Evolutionary conservation across 768 basidiomycete genomes (phyloP).

Genomic region (Leucosporidium yakuticum): DNA sequence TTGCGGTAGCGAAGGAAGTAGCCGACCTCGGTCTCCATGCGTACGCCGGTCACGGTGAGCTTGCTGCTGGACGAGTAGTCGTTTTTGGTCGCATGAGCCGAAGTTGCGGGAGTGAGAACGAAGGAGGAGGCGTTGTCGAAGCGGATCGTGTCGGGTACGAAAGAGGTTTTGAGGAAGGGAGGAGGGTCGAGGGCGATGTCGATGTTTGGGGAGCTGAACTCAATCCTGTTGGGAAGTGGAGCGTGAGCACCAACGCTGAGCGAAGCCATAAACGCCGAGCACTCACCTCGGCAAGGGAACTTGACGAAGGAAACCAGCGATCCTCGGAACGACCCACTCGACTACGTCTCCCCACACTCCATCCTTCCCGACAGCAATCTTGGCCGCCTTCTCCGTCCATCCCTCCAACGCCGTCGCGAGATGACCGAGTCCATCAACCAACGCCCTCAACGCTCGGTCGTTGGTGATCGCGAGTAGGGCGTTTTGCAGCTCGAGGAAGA

Average conservation of each 20-base stretch:
- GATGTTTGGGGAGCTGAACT: constrained; percentile 11
- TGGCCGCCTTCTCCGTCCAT: constrained; percentile 4
- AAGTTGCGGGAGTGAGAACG: neutral
- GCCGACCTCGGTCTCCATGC: constrained; percentile 22
- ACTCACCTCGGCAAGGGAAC: constrained; percentile 18
- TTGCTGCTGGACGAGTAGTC: neutral
- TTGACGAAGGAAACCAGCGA: constrained; percentile 18
- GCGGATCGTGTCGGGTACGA: constrained; percentile 17
- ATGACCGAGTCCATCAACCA: neutral
- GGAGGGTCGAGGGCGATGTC: constrained; percentile 27
- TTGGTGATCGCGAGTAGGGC: neutral
- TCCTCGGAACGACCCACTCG: constrained; percentile 30
- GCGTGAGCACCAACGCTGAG: neutral
- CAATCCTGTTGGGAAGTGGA: neutral
- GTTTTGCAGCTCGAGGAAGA: neutral
- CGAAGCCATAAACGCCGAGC: no score
- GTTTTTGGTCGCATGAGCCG: neutral
- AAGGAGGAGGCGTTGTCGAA: constrained; percentile 9
- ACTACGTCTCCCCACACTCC: constrained; percentile 21
- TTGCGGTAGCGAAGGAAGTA: constrained; percentile 17
- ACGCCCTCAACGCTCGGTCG: constrained; percentile 1
- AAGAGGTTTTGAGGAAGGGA: constrained; percentile 18
- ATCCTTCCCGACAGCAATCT: neutral
- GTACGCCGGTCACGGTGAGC: constrained; percentile 9
- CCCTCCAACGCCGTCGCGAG: neutral